Conservation (phyloP, 2,329 filamentous ascomycete genomes). For the Cladophialophora chaetospira region DNA sequence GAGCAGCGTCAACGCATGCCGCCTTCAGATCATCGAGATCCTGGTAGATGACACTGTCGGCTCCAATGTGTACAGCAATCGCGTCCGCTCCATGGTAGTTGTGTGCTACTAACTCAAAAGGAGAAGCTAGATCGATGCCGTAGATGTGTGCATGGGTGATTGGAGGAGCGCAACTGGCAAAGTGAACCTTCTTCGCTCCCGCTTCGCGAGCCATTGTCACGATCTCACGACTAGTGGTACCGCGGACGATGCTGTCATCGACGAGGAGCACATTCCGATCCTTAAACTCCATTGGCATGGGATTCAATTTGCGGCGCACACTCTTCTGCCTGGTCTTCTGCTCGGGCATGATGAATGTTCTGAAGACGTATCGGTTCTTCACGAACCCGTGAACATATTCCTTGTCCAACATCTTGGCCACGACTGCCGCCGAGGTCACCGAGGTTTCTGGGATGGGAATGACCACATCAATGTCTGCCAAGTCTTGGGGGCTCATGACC, state of each 20-base stretch:
- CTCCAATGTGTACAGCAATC: slow-evolving; percentile 69
- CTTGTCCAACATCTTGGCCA: slow-evolving; percentile 74
- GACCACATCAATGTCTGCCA: slow-evolving; percentile 76
- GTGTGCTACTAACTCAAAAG: slow-evolving; percentile 70
- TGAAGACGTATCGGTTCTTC: slow-evolving; percentile 86
- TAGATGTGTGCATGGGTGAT: slow-evolving; percentile 89
- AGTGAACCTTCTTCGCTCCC: slow-evolving; percentile 78
- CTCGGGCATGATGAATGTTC: slow-evolving; percentile 84
- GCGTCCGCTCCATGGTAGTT: slow-evolving; percentile 59
- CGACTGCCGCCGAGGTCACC: slow-evolving; percentile 74
- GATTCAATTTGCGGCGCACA: slow-evolving; percentile 84
- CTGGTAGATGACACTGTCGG: slow-evolving; percentile 76
- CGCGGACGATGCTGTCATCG: slow-evolving; percentile 87
- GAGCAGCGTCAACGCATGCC: slow-evolving; percentile 71
- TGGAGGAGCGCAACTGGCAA: slow-evolving; percentile 78
- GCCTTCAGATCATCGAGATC: slow-evolving; percentile 76
- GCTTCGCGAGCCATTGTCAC: slow-evolving; percentile 83
- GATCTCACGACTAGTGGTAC: slow-evolving; percentile 78
- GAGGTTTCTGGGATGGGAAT: slow-evolving; percentile 84
- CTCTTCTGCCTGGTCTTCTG: slow-evolving; percentile 80
- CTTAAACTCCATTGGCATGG: slow-evolving; percentile 82
- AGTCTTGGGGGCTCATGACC: slow-evolving; percentile 66
- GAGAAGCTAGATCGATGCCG: slow-evolving; percentile 73
- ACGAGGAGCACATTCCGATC: slow-evolving; percentile 79
- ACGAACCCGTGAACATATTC: slow-evolving; percentile 81